Evolutionary conservation across 2,329 filamentous ascomycete genomes (phyloP), one percentile per base, ranked within the genome.

Genomic region (Trichoderma sp.): DNA sequence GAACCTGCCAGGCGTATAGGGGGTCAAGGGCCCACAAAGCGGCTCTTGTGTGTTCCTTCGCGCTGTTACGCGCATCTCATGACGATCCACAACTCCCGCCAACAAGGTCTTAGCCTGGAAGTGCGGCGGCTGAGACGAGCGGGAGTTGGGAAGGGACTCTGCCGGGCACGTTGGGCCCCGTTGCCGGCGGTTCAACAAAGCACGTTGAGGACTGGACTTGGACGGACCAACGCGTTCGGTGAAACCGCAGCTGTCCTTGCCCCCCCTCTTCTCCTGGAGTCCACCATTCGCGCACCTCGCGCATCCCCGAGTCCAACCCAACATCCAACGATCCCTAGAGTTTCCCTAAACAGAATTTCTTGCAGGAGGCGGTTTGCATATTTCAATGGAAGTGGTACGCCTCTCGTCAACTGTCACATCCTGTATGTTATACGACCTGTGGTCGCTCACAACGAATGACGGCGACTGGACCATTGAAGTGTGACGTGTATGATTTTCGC

Each of bases 401-500:
- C 41, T 24, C 39, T 55, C 34, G 26, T 62, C n/a, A 62, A 62
- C 7, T 55, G 45, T 63, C 59, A 54, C 48, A 55, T 55, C 26
- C 34, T n/a, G n/a, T 15, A 43, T 34, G 21, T 12, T 21, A 39
- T 7, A 7, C 21, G 7, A 30, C 34, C 9, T 34, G 12, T 30
- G 24, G 12, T 7, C 7, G 34, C 24, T 39, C 56, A n/a, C n/a
- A 6, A 24, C 26, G 47, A 10, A 10, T 7, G 54, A 47, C 10
- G 54, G 39, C 10, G 9, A 7, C 7, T 26, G 41, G 24, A 26
- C 10, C 34, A 39, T n/a, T 21, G 41, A n/a, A 24, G 14, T 26
- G 59, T 54, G 59, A 63, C 59, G 59, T 63, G 59, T 50, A 45
- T 34, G 39, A 24, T 34, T 54, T n/a, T 63, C 50, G 50, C 34